Evolutionary conservation across 1,284 basidiomycete species (phyloP), one percentile per base, ranked within the genome.

Genomic region (Microbotryomycetes sp.): DNA sequence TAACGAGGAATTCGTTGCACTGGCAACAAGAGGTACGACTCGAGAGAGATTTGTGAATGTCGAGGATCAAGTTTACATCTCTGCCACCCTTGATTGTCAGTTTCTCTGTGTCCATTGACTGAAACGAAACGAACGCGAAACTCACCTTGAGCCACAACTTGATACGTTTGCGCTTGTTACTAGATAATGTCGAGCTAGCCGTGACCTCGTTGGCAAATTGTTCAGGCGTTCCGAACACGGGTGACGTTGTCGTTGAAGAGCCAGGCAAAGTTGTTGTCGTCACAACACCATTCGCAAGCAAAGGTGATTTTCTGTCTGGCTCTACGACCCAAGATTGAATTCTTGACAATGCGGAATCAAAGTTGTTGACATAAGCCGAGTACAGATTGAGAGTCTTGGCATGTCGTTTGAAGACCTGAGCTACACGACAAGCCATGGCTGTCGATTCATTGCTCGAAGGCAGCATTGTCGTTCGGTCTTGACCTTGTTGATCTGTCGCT

Each of bases 1-100:
- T 99, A 99, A 23, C 94, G 85, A 15, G 96, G 96, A 72, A 99
- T 89, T 54, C 94, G 85, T 76, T 99, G 94, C 26, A 99, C 88
- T 36, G 94, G 94, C 49, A 98, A 83, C 6, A 98, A 81, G 29
- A 98, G 79, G 75, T 98, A 98, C 9, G 88, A 88, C 78, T 98
- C 93, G 67, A 98, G 78, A 74, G 92, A 97, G 65, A 99, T 82
- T 76, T 98, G 96, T n/a, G 89, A 89, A 77, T 98, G 96, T 46
- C 86, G 81, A 3, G 92, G 92, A 58, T 78, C 72, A 1, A 71
- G 66, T 28, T 74, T 72, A 64, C 74, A 76, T 19, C 60, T 59
- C 60, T 64, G 55, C 45, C 47, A n/a, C n/a, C n/a, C n/a, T n/a
- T n/a, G n/a, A n/a, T n/a, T n/a, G n/a, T n/a, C n/a, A 60, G 4